Evolutionary conservation across 1,139 yeast species (phyloP).

Genomic region (Pichia terricola): DNA sequence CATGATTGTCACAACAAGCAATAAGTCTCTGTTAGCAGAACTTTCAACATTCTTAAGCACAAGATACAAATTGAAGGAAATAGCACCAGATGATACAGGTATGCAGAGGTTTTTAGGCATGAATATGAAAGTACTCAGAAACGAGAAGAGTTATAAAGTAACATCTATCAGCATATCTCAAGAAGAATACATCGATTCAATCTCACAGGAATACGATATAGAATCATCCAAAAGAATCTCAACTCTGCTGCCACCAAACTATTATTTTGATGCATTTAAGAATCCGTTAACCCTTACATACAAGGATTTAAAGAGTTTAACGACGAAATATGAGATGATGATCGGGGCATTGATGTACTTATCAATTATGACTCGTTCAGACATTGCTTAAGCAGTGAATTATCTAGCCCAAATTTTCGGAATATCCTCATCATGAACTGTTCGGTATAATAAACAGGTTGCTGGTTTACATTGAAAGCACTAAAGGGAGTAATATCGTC

Average conservation of each 20-base stretch:
- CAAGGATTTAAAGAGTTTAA: too few relatives aligned
- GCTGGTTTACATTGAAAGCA: too few relatives aligned
- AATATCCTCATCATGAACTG: too few relatives aligned
- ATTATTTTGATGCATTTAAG: too few relatives aligned
- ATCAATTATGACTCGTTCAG: too few relatives aligned
- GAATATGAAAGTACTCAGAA: background rate
- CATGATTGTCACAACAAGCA: background rate
- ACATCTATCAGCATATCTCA: background rate
- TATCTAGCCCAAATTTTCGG: too few relatives aligned
- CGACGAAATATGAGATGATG: too few relatives aligned
- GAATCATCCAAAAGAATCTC: background rate
- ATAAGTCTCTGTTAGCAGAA: background rate
- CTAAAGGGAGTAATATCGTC: too few relatives aligned
- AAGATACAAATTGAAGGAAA: background rate
- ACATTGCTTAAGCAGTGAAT: too few relatives aligned
- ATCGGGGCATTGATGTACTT: too few relatives aligned
- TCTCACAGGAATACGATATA: background rate
- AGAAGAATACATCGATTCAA: background rate
- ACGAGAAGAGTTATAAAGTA: background rate
- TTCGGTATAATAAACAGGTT: too few relatives aligned
- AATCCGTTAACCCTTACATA: too few relatives aligned
- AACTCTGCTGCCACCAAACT: background rate
- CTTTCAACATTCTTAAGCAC: background rate
- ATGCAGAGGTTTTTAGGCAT: conserved; percentile 1
- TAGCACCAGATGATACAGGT: background rate